Conservation (phyloP, 2,329 filamentous ascomycete species). For the Periconia sp. region DNA sequence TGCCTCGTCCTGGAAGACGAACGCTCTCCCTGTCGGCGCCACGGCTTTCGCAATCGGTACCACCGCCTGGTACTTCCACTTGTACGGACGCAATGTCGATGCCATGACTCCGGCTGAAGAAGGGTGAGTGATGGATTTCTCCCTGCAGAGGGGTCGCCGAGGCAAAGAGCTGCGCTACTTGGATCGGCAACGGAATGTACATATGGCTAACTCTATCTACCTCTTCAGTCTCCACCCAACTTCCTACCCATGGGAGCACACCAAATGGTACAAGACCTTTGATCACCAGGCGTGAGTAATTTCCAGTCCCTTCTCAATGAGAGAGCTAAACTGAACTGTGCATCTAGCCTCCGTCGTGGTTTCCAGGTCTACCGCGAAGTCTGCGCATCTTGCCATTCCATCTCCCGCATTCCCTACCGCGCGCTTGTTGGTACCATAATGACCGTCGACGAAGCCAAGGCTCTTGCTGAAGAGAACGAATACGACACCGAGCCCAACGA, state of each 20-base stretch:
- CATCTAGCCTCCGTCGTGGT: conserved; percentile 83
- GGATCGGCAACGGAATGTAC: neutral
- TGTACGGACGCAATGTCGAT: conserved; percentile 84
- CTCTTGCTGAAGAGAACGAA: conserved; percentile 94
- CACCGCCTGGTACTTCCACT: conserved; percentile 95
- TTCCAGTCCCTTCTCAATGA: neutral
- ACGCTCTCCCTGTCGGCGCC: conserved; percentile 82
- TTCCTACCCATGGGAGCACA: conserved; percentile 93
- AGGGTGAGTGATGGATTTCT: conserved; percentile 70
- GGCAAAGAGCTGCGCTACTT: neutral
- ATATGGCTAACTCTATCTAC: neutral
- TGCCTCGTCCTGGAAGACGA: conserved; percentile 78
- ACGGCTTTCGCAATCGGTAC: conserved; percentile 85
- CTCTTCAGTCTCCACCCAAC: conserved; percentile 79
- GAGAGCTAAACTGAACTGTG: neutral
- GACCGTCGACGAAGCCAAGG: conserved; percentile 98
- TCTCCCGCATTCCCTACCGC: conserved; percentile 92
- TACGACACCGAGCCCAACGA: conserved; percentile 98
- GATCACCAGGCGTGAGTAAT: conserved; percentile 90
- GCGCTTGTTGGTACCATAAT: conserved; percentile 85
- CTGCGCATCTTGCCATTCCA: conserved; percentile 96
- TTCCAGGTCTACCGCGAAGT: conserved; percentile 99
- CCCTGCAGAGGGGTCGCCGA: neutral
- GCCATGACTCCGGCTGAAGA: conserved; percentile 95
- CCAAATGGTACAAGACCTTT: conserved; percentile 90